Base-by-base conservation (phyloP, 257 asterid genomes). In the Gentiana straminea region DNA sequence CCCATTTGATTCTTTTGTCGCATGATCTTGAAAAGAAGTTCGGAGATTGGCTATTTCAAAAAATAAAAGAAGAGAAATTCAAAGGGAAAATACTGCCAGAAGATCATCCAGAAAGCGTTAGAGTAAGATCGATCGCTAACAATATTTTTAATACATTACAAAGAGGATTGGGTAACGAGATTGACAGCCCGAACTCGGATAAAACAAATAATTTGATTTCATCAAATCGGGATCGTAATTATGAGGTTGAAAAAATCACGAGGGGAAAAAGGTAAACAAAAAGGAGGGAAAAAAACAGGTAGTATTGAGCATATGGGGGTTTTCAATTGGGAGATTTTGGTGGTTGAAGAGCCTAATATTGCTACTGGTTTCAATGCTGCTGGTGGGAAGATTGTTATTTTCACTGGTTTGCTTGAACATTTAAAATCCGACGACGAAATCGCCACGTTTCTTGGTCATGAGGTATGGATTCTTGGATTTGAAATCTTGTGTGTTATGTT, bases 341-440 rank as follows among this genome's bases (percentile, higher is more conserved):
- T 91, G 62, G 90, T 91, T 59, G 60, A 84, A 59, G 83, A 81
- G 35, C 93, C 98, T 57, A n/a, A n/a, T n/a, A 49, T 74, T 62
- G 73, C 84, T 35, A 81, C 87, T 70, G 98, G 96, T 2, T 78
- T 79, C 6, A 81, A 90, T 70, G 57, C 79, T 77, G 95, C 98
- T 59, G 95, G 98, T 62, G 97, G 98, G 32, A 91, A 91, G 84
- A 91, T 91, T 74, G 94, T 91, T 35, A 97, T 91, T 49, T 85
- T 85, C 63, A 83, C 95, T 0, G 97, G 95, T 35, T 73, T 91
- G 83, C 86, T 87, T 32, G 63, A 84, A 34, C 94, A 84, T 79
- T 91, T 91, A 49, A 73, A 53, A 61, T 76, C 95, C 0, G 94
- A 91, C 72, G 73, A 89, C 51, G 98, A 91, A 71, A 62, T 91